phyloP scores from a whole-genome alignment of 495 filamentous ascomycete species.

The Xylaria bambusicola region DNA sequence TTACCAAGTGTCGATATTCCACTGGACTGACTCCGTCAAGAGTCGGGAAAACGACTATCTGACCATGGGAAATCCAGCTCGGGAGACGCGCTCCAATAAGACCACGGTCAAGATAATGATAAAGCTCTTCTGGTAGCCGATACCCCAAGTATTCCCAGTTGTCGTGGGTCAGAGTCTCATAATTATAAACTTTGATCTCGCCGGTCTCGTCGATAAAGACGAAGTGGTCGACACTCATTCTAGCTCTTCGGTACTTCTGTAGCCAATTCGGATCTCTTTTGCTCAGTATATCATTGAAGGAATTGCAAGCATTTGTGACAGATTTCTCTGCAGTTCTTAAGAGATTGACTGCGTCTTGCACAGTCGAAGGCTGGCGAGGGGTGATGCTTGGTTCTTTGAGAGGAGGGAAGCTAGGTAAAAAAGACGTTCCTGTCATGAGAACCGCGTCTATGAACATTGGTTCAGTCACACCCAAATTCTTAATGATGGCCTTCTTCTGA shows the following conservation, averaged over 20 bases:
- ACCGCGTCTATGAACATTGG: slow-evolving; percentile 80
- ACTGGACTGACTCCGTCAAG: slow-evolving; percentile 78
- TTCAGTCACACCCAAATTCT: slow-evolving; percentile 66
- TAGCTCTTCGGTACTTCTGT: slow-evolving; percentile 79
- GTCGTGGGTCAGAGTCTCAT: slow-evolving; percentile 70
- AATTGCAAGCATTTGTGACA: slow-evolving; percentile 63
- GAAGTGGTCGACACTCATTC: slow-evolving; percentile 84
- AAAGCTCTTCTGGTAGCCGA: slow-evolving; percentile 87
- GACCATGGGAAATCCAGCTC: slow-evolving; percentile 75
- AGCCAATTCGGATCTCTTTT: slow-evolving; percentile 72
- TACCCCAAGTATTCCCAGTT: slow-evolving; percentile 86
- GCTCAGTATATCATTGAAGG: slow-evolving; percentile 67
- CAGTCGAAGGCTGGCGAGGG: slow-evolving; percentile 51
- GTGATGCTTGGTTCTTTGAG: slow-evolving; percentile 58
- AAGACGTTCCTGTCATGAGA: slow-evolving; percentile 79
- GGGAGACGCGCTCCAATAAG: slow-evolving; percentile 77
- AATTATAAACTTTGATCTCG: slow-evolving; percentile 69
- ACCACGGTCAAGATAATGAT: slow-evolving; percentile 84
- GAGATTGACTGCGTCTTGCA: slow-evolving; percentile 71
- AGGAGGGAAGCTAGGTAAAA: slow-evolving; percentile 75
- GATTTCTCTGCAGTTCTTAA: slow-evolving; percentile 66
- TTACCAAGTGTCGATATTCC: slow-evolving; percentile 79
- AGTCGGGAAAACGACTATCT: slow-evolving; percentile 73
- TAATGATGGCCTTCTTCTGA: slow-evolving; percentile 67
- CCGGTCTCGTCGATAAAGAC: slow-evolving; percentile 76